Base-by-base conservation (phyloP, 768 basidiomycete species). In the Butyriboletus loyo region DNA sequence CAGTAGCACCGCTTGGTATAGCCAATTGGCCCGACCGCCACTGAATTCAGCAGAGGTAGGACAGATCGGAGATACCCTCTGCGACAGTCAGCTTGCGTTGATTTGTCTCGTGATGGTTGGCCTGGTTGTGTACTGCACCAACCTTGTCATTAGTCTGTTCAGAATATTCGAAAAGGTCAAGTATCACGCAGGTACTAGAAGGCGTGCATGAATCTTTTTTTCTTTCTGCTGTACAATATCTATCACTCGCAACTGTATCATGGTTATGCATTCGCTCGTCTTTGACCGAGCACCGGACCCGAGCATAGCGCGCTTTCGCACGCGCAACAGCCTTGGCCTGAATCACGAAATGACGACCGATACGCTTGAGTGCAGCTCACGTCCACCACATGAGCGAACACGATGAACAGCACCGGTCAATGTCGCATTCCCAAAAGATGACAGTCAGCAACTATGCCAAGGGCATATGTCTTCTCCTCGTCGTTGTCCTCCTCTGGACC, bases 81-180 rank as follows among this genome's bases (percentile, higher is more conserved):
- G 93, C 66, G 77, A 86, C 58, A 71, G 83, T 61, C 88, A 97
- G 67, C 73, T 92, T 35, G 83, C 85, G 28, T 73, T 95, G 53
- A 87, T 92, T 49, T 82, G 80, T 60, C 78, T 94, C 42, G 86
- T 94, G 53, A 84, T 85, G 60, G 77, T 90, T 45, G 85, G 87
- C 42, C 77, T 93, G 38, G 62, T 90, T 53, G 81, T 87, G 69
- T 92, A 95, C 69, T 88, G 90, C 73, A 81, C 79, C 61, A 93
- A 88, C 66, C 81, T 95, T 56, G 75, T 92, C 58, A 92, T 95
- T 61, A 87, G 86, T 56, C 77, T 93, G 24, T 93, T 84, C 72
- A 77, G 91, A 57, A 90, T 93, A 52, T 91, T 93, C 60, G 89
- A 93, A 68, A 92, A 92, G 72, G 87, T 92, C 56, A 92, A 93